Base-by-base conservation (phyloP, 2,329 filamentous ascomycete species). In the Paraphoma sp. region DNA sequence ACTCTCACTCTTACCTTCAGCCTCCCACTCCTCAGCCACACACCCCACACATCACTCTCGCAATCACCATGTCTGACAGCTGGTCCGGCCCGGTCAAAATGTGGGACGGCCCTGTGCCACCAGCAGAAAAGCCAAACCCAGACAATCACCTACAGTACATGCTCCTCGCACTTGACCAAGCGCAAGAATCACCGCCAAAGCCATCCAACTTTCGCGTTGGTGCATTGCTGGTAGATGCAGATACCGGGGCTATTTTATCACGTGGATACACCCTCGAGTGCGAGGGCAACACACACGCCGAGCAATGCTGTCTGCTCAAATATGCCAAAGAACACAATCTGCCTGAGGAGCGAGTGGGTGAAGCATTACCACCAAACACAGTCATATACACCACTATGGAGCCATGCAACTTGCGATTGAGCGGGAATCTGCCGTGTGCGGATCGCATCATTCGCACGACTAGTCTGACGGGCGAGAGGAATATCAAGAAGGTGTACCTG, bases 161-260 rank as follows among this genome's bases (percentile, higher is more conserved):
- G 81, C 84, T 81, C 52, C 80, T 89, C 53, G 92, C 92, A 38
- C 85, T 98, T 54, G 79, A 83, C n/a, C 83, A 93, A 60, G 93
- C 95, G 11, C 83, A 84, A 36, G 85, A 89, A 62, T 96, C 93
- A 10, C 91, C 92, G 2, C 92, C 92, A 29, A 93, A 90, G 69
- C 90, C 93, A 2, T 93, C 92, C 49, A 98, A 98, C 76, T 99
- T 93, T 80, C 87, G 94, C 57, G 93, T 99, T 18, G 95, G 95
- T 42, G 95, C 95, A n/a, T 77, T 97, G n/a, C 83, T 98, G 40
- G 83, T 95, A 17, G 82, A 87, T 55, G 74, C 82, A 12, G 77
- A 78, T 42, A 82, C 80, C 36, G 83, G 87, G 65, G 73, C 78
- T 28, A 81, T 96, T 55, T 82, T 96, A 29, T 86, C 90, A 0